Percentiles rank a stretch among this genome's conserved stretches.
phyloP scores from a whole-genome alignment of 345 rosid species.

The Barbarea vulgaris region DNA sequence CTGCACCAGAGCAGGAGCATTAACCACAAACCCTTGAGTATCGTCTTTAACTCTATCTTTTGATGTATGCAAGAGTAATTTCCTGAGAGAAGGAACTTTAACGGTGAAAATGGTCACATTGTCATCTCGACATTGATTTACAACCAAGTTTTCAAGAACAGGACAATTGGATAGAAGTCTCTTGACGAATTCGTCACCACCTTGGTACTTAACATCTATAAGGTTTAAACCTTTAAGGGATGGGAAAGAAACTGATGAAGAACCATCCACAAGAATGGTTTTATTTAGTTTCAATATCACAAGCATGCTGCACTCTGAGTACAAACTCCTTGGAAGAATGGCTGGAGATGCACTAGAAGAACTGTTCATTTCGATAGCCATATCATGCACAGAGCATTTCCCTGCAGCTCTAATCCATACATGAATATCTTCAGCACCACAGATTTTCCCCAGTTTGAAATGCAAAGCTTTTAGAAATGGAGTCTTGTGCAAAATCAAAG shows the following conservation, averaged over 20 bases:
- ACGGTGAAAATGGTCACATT: not conserved
- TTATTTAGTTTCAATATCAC: conserved; percentile 10
- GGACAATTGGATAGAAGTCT: conserved; percentile 26
- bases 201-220: not conserved
- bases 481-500: not conserved
- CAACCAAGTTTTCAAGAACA: conserved; percentile 22
- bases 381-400: not conserved
- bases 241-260: not conserved
- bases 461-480: conserved; percentile 8
- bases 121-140: not conserved
- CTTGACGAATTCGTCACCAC: conserved; percentile 1
- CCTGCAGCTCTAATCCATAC: conserved; percentile 13
- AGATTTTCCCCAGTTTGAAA: conserved; percentile 1
- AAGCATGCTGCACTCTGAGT: not conserved
- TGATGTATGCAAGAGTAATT: not conserved
- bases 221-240: conserved; percentile 14
- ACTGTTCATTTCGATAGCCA: not conserved
- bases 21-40: conserved; percentile 1
- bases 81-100: conserved; percentile 6
- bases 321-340: conserved; percentile 8
- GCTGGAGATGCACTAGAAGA: not conserved
- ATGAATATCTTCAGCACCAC: not conserved
- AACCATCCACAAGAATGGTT: not conserved
- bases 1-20: conserved; percentile 13
- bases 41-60: not conserved